A percentile compares a stretch with the other conserved stretches of the same genome.
Conservation (phyloP, 2,329 filamentous ascomycete species). For the Penicillium sp. region DNA sequence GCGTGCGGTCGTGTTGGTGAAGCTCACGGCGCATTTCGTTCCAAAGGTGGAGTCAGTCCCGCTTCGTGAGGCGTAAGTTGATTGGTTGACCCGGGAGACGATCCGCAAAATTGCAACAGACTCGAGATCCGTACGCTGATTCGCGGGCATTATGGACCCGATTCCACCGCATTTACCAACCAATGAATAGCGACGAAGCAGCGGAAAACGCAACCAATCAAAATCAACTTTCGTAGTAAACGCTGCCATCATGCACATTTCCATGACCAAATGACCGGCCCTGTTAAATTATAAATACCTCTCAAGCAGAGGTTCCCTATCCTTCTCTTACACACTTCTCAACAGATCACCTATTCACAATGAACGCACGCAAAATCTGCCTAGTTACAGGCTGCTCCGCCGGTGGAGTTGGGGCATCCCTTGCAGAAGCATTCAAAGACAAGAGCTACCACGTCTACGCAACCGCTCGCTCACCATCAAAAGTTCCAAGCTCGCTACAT, state of each 20-base stretch:
- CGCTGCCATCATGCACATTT: no score
- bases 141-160: background rate
- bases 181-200: background rate
- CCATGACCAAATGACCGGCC: no score
- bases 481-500: background rate
- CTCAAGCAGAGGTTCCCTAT: background rate
- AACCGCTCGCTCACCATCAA: background rate
- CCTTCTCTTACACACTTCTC: background rate
- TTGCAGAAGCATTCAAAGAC: background rate
- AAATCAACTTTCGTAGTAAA: no score
- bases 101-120: no score
- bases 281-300: no score
- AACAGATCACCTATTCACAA: background rate
- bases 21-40: no score
- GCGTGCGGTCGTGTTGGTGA: no score
- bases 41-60: no score
- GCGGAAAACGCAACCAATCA: background rate
- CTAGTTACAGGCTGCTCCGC: background rate
- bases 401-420: background rate
- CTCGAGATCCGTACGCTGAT: background rate
- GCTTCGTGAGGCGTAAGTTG: no score
- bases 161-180: background rate
- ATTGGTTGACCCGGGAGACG: no score
- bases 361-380: background rate
- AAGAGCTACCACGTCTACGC: constrained; percentile 2